phyloP scores from a whole-genome alignment of 768 basidiomycete species.

The Chalciporus pseudorubinellus region DNA sequence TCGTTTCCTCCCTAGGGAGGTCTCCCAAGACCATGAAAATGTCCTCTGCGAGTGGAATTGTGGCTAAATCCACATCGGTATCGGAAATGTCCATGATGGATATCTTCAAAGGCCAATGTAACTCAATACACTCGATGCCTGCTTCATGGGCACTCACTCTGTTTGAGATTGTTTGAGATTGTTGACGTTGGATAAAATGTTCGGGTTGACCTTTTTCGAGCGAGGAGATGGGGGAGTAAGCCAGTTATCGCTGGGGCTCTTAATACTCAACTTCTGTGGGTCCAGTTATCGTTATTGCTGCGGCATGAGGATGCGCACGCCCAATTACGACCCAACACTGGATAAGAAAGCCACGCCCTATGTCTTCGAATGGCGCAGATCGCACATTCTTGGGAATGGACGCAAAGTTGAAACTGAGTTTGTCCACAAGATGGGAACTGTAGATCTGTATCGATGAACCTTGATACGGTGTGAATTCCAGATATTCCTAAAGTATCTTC shows the following conservation, averaged over 20 bases:
- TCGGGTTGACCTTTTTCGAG: not conserved
- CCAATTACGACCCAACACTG: not conserved
- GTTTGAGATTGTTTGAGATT: no score
- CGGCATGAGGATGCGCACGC: conserved; percentile 3
- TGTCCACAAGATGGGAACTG: not conserved
- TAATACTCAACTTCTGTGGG: conserved; percentile 17
- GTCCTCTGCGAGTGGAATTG: conserved; percentile 7
- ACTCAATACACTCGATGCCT: not conserved
- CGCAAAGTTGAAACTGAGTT: conserved; percentile 22
- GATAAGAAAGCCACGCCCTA: not conserved
- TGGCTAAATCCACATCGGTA: conserved; percentile 7
- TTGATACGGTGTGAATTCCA: conserved; percentile 14
- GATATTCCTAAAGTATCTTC: not conserved
- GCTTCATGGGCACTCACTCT: not conserved
- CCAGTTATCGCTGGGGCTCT: not conserved
- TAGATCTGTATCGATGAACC: conserved; percentile 14
- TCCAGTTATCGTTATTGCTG: conserved; percentile 10
- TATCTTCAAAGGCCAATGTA: conserved; percentile 4
- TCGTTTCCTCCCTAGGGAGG: not conserved
- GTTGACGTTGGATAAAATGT: not conserved
- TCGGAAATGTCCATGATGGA: conserved; percentile 7
- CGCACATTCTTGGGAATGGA: conserved; percentile 18
- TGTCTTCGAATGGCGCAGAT: conserved; percentile 2
- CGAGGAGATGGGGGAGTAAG: not conserved
- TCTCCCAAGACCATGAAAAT: conserved; percentile 9